phyloP scores from a whole-genome alignment of 2,329 filamentous ascomycete species.

The Ophiostoma sp. region DNA sequence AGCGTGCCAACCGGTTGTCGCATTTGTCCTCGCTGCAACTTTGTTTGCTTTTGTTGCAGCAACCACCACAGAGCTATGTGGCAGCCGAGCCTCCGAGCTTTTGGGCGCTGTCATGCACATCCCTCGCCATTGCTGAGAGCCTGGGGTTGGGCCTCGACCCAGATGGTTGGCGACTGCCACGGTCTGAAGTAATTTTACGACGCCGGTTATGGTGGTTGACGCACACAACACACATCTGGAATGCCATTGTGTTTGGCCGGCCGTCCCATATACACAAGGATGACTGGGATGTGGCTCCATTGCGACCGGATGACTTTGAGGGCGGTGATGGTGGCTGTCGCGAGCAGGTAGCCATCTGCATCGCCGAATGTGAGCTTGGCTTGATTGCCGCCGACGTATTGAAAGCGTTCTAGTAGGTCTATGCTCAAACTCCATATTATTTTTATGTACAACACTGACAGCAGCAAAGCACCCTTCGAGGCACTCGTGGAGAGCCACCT shows the following conservation, averaged over 20 bases:
- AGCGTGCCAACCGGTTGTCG: conserved; percentile 29
- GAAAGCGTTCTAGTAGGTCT: conserved; percentile 33
- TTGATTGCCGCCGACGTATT: conserved; percentile 33
- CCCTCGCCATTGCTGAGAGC: conserved; percentile 33
- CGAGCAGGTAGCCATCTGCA: conserved; percentile 29
- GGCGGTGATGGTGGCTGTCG: background rate
- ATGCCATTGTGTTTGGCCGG: conserved; percentile 30
- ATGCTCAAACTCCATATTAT: background rate
- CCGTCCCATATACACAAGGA: conserved; percentile 31
- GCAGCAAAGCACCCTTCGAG: conserved; percentile 25
- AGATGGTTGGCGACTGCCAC: conserved; percentile 31
- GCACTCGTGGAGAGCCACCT: conserved; percentile 5
- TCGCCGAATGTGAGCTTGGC: conserved; percentile 31
- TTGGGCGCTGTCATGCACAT: conserved; percentile 33
- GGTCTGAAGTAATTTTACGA: conserved; percentile 31
- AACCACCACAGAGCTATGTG: conserved; percentile 32
- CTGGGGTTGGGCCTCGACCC: conserved; percentile 33
- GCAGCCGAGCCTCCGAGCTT: conserved; percentile 31
- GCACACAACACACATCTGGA: conserved; percentile 32
- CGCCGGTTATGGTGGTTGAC: conserved; percentile 35
- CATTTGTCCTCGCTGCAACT: conserved; percentile 33
- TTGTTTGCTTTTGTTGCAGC: conserved; percentile 32
- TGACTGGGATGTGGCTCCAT: conserved; percentile 32
- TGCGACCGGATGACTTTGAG: conserved; percentile 31
- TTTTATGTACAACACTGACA: background rate